phyloP scores from a whole-genome alignment of 2,329 filamentous ascomycete genomes.

The Talaromyces sp. region DNA sequence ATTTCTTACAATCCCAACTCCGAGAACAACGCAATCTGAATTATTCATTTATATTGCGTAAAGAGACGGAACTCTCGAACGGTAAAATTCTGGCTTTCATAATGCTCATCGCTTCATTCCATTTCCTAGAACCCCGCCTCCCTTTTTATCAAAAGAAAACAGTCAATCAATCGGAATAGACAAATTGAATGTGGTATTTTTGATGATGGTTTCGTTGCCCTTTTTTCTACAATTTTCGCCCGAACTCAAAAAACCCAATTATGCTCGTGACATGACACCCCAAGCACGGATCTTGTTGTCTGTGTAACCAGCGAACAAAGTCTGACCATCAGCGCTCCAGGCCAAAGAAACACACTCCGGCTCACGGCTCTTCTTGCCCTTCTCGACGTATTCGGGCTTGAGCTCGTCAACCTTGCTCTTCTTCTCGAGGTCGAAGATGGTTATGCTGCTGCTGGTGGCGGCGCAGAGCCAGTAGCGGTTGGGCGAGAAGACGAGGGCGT shows the following conservation, averaged over 20 bases:
- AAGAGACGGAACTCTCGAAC: conserved; percentile 9
- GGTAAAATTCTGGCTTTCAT: conserved; percentile 18
- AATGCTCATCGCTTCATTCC: conserved; percentile 44
- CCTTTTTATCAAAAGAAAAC: conserved; percentile 11
- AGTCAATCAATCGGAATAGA: conserved; percentile 21
- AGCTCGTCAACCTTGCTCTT: conserved; percentile 99
- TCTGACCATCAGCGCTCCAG: conserved; percentile 98
- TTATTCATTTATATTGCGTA: conserved; percentile 8
- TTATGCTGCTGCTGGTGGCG: conserved; percentile 94
- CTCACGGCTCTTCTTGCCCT: conserved; percentile 98
- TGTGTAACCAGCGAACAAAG: conserved; percentile 98
- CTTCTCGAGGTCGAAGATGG: conserved; percentile 99
- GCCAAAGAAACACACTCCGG: conserved; percentile 97
- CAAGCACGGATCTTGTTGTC: conserved; percentile 98
- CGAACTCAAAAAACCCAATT: conserved; percentile 37
- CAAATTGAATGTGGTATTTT: conserved; percentile 18
- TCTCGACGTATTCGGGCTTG: conserved; percentile 94
- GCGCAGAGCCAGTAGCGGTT: conserved; percentile 99
- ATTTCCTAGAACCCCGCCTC: conserved; percentile 24
- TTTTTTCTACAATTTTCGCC: conserved; percentile 25
- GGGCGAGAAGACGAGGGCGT: conserved; percentile 99
- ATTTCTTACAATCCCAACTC: conserved; percentile 1
- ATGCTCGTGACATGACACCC: conserved; percentile 95
- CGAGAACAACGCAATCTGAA: conserved; percentile 1
- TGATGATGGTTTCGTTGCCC: conserved; percentile 12